Evolutionary conservation across 768 basidiomycete genomes (phyloP), one percentile per base, ranked within the genome.

Genomic region (Punctularia strigosozonata): DNA sequence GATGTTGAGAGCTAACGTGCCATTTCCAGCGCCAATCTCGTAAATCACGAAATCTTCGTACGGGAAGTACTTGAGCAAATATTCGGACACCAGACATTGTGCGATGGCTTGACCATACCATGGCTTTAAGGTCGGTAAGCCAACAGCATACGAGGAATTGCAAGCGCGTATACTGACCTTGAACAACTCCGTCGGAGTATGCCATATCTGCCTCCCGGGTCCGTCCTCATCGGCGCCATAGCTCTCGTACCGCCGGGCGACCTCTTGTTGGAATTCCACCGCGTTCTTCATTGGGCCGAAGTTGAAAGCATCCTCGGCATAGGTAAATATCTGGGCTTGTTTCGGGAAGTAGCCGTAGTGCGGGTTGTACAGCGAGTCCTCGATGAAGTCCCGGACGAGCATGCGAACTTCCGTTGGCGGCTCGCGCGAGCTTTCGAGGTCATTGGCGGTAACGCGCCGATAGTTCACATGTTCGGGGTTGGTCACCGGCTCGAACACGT

Each of bases 11-110:
- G 94, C 92, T 41, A 99, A 69, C 1, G 94, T 94, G 10, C 95
- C 95, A 52, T 99, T 99, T 30, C 95, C 95, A 2, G 91, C 95
- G 25, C 95, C 95, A 49, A 99, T 83, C 59, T 99, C 95, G 65
- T 97, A 98, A 38, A 99, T 80, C 45, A 86, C 75, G 47, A 98
- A 79, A 57, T 95, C 91, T 60, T 95, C 83, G 54, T 97, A 94
- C 1, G 94, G 94, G 58, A 88, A 98, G 55, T 90, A 84, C 54
- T 91, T 90, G 45, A 91, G 72, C 51, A 95, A 75, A 60, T 99
- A 97, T 49, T 92, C 85, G 1, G 85, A 80, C 17, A 88, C 80
- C 23, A 98, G 72, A 52, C 88, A 94, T 41, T 80, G 77, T 7
- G 84, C 88, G 37, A 98, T 76, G 30, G 91, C 83, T 54, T 80